Evolutionary conservation across 805 yeast species (phyloP).

Genomic region (Wickerhamiella nectarea): DNA sequence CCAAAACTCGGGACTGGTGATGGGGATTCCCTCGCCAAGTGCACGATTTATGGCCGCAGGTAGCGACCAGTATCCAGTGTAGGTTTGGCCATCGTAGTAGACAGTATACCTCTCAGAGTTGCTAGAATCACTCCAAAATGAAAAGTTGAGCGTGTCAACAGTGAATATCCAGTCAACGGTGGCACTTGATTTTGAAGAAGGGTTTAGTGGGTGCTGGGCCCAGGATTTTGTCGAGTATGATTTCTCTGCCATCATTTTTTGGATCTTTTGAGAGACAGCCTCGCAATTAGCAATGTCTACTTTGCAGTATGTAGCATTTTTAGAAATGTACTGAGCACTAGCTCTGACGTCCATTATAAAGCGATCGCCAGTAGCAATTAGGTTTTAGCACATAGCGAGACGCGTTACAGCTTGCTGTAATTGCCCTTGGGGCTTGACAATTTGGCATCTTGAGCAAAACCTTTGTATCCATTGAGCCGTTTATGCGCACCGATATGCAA

Average conservation of each 20-base stretch:
- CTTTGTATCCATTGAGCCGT: too few species aligned
- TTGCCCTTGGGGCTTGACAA: too few species aligned
- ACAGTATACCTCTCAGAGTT: conserved; percentile 26
- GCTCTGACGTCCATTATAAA: conserved; percentile 22
- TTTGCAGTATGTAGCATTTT: conserved; percentile 22
- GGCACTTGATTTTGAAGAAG: conserved; percentile 12
- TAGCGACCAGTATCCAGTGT: conserved; percentile 35
- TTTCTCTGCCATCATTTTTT: conserved; percentile 20
- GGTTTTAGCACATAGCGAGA: background rate
- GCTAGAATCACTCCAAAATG: conserved; percentile 32
- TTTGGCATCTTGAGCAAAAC: too few species aligned
- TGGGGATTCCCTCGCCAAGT: conserved; percentile 27
- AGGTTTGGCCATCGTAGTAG: conserved; percentile 22
- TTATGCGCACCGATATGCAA: too few species aligned
- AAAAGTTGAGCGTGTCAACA: conserved; percentile 31
- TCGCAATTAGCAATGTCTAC: conserved; percentile 23
- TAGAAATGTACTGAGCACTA: conserved; percentile 22
- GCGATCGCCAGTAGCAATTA: background rate
- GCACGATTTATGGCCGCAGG: conserved; percentile 33
- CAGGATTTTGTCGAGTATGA: conserved; percentile 27
- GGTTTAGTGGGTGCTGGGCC: conserved; percentile 28
- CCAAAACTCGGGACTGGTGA: conserved; percentile 30
- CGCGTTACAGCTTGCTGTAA: too few species aligned
- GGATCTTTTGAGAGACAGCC: conserved; percentile 23
- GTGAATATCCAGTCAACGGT: conserved; percentile 30